Conservation (phyloP, 345 rosid species). For the Geranium brycei region DNA sequence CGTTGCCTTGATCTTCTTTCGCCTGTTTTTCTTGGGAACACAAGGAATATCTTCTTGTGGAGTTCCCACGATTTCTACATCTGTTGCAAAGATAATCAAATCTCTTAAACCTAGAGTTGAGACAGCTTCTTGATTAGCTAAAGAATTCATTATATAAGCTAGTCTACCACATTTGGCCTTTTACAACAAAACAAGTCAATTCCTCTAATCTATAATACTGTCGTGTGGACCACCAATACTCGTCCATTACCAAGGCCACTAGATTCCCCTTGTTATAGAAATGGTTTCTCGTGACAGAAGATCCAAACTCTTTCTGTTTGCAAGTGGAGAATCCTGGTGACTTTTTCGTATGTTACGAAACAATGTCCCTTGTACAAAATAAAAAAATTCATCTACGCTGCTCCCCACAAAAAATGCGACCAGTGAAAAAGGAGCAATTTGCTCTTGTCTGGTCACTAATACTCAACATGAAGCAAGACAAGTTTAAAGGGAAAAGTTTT, state of each 20-base stretch:
- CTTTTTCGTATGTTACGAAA: background rate
- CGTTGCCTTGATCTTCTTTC: background rate
- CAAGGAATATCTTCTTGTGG: background rate
- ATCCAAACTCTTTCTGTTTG: background rate
- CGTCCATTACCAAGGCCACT: background rate
- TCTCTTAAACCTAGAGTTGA: no score
- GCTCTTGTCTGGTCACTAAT: background rate
- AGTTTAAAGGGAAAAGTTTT: background rate
- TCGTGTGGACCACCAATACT: background rate
- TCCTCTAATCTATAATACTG: background rate
- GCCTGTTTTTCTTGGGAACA: background rate
- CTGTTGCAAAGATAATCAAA: background rate
- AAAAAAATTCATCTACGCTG: background rate
- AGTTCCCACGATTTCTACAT: background rate
- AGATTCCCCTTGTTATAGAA: background rate
- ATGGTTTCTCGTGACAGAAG: background rate
- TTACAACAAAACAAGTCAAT: background rate
- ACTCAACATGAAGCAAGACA: background rate
- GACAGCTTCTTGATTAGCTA: no score
- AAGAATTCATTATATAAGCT: background rate
- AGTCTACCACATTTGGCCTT: background rate
- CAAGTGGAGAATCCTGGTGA: background rate
- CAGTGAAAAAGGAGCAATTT: background rate
- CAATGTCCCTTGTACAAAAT: background rate
- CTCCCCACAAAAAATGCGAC: no score